Base-by-base conservation (phyloP, 1,284 basidiomycete species). In the Irpex rosettiformis region DNA sequence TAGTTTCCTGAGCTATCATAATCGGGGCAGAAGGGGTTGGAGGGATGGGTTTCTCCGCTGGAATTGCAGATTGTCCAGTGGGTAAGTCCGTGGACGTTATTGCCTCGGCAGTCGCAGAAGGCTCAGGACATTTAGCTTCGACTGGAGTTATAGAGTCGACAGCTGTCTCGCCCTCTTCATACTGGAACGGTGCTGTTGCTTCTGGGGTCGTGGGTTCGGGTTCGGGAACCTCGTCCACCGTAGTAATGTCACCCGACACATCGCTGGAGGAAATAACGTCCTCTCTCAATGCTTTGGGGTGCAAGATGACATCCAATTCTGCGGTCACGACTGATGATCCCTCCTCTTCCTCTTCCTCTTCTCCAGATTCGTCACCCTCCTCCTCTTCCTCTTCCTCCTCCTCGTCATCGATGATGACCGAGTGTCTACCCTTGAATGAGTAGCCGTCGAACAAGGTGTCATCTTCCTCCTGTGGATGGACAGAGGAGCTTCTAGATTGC, bases 381-480 rank as follows among this genome's bases (percentile, higher is more conserved):
- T 75, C 77, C 43, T 76, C 77, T 48, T 75, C 81, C 43, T 76
- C 77, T n/a, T 71, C 79, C 7, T 84, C 85, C 3, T 83, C 84
- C 8, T 86, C 85, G 42, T 84, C 86, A 60, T 90, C 89, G 52
- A 92, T 73, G 60, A 91, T 76, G 56, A 93, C 79, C 3, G 91
- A 91, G 72, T 92, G 80, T 28, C 90, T 79, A 10, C 89, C 92
- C 73, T 93, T 93, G 79, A 91, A 94, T 30, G 89, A 93, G 71
- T 94, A 94, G 11, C 91, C 91, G 72, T 93, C 92, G 67, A 93
- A 94, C 18, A 93, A 84, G 11, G 72, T 73, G 18, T 87, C 81
- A 24, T 83, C 81, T 25, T 73, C 73, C 30, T 52, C 57, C 16
- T 18, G 25, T 8, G 80, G 84, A 25, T 79, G 82, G 13, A 83